A percentile compares a stretch with the other conserved stretches of the same genome.
These are phyloP conservation scores for Populus simonii DNA, from an alignment of 345 rosid genomes.

Conservation along the genomic window DNA sequence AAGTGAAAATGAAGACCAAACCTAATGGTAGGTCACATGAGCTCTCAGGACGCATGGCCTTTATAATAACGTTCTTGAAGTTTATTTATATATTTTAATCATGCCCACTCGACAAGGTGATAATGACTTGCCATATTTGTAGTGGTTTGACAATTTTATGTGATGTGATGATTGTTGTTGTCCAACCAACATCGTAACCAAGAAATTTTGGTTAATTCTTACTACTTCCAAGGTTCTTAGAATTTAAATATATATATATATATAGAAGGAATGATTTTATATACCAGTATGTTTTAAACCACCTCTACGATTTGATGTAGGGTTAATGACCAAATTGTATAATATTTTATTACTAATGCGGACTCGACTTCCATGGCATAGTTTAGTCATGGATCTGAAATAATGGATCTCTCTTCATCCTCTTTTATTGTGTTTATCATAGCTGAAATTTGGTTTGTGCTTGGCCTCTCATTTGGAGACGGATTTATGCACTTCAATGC, in stretches of 20 bases:
- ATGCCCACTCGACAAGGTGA: conserved; percentile 6
- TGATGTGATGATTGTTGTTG: conserved; percentile 1
- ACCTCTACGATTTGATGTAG: not conserved
- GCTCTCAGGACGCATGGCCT: conserved; percentile 24
- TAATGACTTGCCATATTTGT: conserved; percentile 10
- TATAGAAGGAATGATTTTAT: too few relatives aligned
- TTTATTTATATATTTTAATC: not conserved
- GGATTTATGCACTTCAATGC: conserved; percentile 49
- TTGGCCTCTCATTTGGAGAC: conserved; percentile 43
- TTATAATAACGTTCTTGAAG: not conserved
- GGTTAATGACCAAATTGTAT: not conserved
- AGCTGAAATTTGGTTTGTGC: conserved; percentile 28
- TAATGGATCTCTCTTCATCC: conserved; percentile 44
- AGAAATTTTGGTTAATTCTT: conserved; percentile 3
- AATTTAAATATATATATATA: too few relatives aligned
- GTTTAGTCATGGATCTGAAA: conserved; percentile 23
- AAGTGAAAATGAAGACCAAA: conserved; percentile 16
- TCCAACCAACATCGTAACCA: not conserved
- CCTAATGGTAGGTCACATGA: conserved; percentile 30
- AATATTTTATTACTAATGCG: too few relatives aligned
- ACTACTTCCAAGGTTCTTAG: not conserved
- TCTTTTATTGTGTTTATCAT: conserved; percentile 41
- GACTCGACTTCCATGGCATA: not conserved
- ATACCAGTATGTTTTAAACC: too few relatives aligned
- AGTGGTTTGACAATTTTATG: conserved; percentile 15